Percentiles rank a stretch among this genome's conserved stretches.
Evolutionary conservation across 306 rosid genomes (phyloP).

Genomic region (Gleditsia sinensis): DNA sequence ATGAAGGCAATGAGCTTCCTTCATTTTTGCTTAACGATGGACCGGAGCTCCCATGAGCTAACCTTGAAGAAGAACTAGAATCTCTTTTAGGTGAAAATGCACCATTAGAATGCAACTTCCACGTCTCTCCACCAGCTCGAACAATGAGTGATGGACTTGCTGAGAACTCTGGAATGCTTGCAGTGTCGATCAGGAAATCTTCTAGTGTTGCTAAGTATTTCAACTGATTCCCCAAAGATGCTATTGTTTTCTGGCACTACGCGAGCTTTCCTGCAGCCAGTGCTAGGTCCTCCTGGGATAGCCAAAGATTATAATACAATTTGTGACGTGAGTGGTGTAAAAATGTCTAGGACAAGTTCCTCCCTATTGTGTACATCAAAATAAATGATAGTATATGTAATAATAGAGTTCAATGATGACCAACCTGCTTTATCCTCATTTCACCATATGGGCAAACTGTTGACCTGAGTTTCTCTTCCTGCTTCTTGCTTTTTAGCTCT

Average conservation of each 20-base stretch:
- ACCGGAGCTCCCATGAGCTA: slow-evolving; percentile 46
- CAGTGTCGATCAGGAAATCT: slow-evolving; percentile 81
- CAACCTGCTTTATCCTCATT: slow-evolving; percentile 76
- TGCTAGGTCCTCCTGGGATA: slow-evolving; percentile 78
- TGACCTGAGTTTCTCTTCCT: slow-evolving; percentile 55
- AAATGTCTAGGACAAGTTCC: background rate
- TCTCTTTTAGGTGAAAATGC: slow-evolving; percentile 77
- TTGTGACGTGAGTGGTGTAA: slow-evolving; percentile 2
- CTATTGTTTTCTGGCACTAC: slow-evolving; percentile 93
- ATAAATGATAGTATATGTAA: background rate
- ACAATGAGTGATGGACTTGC: slow-evolving; percentile 47
- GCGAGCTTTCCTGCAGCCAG: slow-evolving; percentile 93
- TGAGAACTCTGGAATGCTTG: slow-evolving; percentile 53
- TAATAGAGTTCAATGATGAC: background rate
- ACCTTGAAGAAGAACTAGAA: slow-evolving; percentile 43
- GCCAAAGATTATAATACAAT: slow-evolving; percentile 12
- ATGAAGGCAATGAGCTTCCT: slow-evolving; percentile 53
- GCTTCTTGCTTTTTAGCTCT: slow-evolving; percentile 53
- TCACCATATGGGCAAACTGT: slow-evolving; percentile 49
- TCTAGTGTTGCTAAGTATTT: slow-evolving; percentile 84
- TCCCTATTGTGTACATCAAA: slow-evolving; percentile 13
- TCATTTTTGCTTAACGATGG: slow-evolving; percentile 48
- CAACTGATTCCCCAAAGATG: slow-evolving; percentile 85
- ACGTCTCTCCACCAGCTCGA: slow-evolving; percentile 48
- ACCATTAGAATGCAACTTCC: slow-evolving; percentile 65